Evolutionary conservation across 306 rosid species (phyloP).

Genomic region (Cyamopsis tetragonoloba): DNA sequence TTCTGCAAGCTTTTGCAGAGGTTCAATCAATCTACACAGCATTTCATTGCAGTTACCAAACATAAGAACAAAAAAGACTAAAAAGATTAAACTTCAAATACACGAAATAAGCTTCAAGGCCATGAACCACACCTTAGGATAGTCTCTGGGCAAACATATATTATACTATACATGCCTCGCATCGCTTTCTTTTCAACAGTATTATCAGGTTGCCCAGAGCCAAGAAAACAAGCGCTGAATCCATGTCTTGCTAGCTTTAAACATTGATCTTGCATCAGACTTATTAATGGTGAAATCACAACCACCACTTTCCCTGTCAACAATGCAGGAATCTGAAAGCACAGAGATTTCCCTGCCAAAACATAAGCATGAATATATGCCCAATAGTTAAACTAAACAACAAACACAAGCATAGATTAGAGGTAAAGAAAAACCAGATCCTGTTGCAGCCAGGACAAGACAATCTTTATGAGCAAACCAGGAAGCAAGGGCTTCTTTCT

Average conservation of each 20-base stretch:
- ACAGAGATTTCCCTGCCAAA: slow-evolving; percentile 80
- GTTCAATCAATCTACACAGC: slow-evolving; percentile 60
- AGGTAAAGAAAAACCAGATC: slow-evolving; percentile 59
- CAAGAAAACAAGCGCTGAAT: slow-evolving; percentile 89
- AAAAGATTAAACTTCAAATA: background rate
- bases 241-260: slow-evolving; percentile 70
- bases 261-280: slow-evolving; percentile 97
- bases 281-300: slow-evolving; percentile 91
- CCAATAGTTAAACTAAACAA: slow-evolving; percentile 8
- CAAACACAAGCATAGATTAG: background rate
- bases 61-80: background rate
- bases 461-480: slow-evolving; percentile 71
- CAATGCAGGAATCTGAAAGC: slow-evolving; percentile 93
- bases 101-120: slow-evolving; percentile 8
- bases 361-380: slow-evolving; percentile 10
- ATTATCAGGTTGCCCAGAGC: slow-evolving; percentile 89
- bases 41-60: slow-evolving; percentile 1
- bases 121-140: slow-evolving; percentile 56
- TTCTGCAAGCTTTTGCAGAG: slow-evolving; percentile 77
- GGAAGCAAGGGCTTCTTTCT: slow-evolving; percentile 72
- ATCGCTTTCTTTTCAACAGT: slow-evolving; percentile 83
- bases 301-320: slow-evolving; percentile 91
- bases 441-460: slow-evolving; percentile 92
- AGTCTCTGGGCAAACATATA: slow-evolving; percentile 92
- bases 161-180: slow-evolving; percentile 70